A percentile compares a stretch with the other conserved stretches of the same genome.
Conservation (phyloP, 768 basidiomycete species). For the Suillus spraguei region DNA sequence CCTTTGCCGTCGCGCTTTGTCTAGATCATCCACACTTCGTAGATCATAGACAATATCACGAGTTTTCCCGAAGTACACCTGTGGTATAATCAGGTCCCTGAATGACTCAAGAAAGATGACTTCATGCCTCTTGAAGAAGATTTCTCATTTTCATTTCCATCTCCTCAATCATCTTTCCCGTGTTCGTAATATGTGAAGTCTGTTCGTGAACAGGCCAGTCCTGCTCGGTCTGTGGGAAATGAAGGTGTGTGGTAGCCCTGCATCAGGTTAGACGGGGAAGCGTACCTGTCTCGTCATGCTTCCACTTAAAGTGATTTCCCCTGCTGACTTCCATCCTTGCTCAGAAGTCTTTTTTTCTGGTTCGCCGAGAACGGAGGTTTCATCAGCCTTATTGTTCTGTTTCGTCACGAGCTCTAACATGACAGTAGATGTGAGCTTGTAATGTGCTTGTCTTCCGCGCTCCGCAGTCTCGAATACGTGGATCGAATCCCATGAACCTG, state of each 20-base stretch:
- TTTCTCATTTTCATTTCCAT: conserved; percentile 99
- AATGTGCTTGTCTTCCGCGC: conserved; percentile 89
- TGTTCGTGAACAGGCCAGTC: conserved; percentile 82
- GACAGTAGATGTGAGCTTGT: conserved; percentile 96
- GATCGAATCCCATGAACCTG: conserved; percentile 96
- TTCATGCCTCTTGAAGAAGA: conserved; percentile 77
- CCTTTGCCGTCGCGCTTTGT: conserved; percentile 75
- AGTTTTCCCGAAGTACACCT: conserved; percentile 97
- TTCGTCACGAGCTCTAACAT: conserved; percentile 88
- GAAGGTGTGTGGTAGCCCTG: conserved; percentile 16
- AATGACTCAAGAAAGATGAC: conserved; percentile 12
- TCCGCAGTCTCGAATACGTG: conserved; percentile 97
- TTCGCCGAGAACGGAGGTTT: conserved; percentile 22
- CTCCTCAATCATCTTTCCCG: conserved; percentile 96
- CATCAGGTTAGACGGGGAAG: conserved; percentile 18
- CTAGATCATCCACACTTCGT: conserved; percentile 83
- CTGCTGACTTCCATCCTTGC: conserved; percentile 60
- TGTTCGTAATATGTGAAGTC: conserved; percentile 88
- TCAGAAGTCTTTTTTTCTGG: conserved; percentile 41
- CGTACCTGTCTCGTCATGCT: conserved; percentile 96
- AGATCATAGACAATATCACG: conserved; percentile 94
- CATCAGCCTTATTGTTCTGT: conserved; percentile 35
- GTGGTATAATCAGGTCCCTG: conserved; percentile 16
- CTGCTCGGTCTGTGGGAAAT: conserved; percentile 67
- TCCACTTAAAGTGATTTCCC: conserved; percentile 85